Evolutionary conservation across 768 basidiomycete species (phyloP).

Genomic region (Mycena rosella): DNA sequence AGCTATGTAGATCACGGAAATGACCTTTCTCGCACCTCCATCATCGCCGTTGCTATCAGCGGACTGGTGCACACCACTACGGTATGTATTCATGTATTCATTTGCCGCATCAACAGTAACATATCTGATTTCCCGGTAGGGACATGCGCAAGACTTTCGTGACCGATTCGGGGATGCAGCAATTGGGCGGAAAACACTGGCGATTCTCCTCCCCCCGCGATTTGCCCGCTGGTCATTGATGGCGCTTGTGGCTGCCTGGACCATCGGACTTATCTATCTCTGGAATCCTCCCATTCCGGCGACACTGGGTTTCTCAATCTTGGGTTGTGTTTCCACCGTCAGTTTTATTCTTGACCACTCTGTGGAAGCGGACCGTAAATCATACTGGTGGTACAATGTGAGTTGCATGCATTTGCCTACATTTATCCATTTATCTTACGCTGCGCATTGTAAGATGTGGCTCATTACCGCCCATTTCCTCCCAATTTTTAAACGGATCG

Average conservation of each 20-base stretch:
- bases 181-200: conserved; percentile 40
- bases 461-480: conserved; percentile 24
- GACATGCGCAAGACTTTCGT: conserved; percentile 42
- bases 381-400: conserved; percentile 41
- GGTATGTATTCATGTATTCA: conserved; percentile 20
- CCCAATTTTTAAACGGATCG: conserved; percentile 10
- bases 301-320: conserved; percentile 11
- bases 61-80: conserved; percentile 53
- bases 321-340: conserved; percentile 19
- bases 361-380: conserved; percentile 33
- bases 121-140: conserved; percentile 6
- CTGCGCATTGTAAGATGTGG: too few relatives aligned
- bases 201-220: conserved; percentile 37
- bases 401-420: neutral
- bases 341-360: conserved; percentile 36
- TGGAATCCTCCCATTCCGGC: conserved; percentile 36
- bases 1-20: conserved; percentile 33
- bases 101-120: neutral
- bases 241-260: conserved; percentile 29
- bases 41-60: conserved; percentile 45
- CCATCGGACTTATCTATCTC: conserved; percentile 28
- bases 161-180: conserved; percentile 40
- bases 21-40: conserved; percentile 30
- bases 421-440: neutral
- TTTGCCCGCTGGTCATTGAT: conserved; percentile 40